Conservation (phyloP, 805 yeast genomes). For the Candida michaelii region DNA sequence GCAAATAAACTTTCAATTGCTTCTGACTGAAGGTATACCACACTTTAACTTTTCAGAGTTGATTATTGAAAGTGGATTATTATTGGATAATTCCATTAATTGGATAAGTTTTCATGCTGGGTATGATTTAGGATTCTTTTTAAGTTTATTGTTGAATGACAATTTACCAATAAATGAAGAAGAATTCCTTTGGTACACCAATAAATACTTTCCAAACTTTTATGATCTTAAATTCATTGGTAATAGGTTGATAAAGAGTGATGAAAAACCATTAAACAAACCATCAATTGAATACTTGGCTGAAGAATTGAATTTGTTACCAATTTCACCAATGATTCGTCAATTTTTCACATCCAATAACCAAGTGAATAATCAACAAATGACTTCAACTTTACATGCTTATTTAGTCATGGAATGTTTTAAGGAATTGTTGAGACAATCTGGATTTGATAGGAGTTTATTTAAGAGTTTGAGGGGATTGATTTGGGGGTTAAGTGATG, state of each 20-base stretch:
- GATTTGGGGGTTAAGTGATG: slow-evolving; percentile 50
- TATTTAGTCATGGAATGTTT: slow-evolving; percentile 64
- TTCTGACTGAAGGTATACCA: slow-evolving; percentile 75
- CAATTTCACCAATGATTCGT: slow-evolving; percentile 53
- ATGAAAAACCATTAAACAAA: slow-evolving; percentile 25
- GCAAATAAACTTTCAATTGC: slow-evolving; percentile 69
- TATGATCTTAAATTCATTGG: slow-evolving; percentile 73
- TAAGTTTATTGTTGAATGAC: slow-evolving; percentile 72
- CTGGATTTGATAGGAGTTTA: slow-evolving; percentile 21
- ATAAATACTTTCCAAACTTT: slow-evolving; percentile 73
- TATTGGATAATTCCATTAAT: slow-evolving; percentile 65
- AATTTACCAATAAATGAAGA: slow-evolving; percentile 77
- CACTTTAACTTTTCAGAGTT: slow-evolving; percentile 79
- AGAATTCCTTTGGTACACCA: slow-evolving; percentile 71
- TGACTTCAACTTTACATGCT: slow-evolving; percentile 59
- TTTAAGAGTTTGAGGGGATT: slow-evolving; percentile 45
- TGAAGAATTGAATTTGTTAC: slow-evolving; percentile 64
- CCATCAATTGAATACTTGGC: slow-evolving; percentile 62
- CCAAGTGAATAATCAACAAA: slow-evolving; percentile 26
- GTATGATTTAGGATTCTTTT: slow-evolving; percentile 88
- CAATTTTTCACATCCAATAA: slow-evolving; percentile 33
- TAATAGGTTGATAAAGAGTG: slow-evolving; percentile 29
- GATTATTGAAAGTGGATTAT: slow-evolving; percentile 81
- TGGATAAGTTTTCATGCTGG: slow-evolving; percentile 96
- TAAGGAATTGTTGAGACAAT: slow-evolving; percentile 48